Percentiles rank a stretch among this genome's conserved stretches.
These are phyloP conservation scores for Stagonosporopsis cucurbitacearum DNA, from an alignment of 2,329 filamentous ascomycete species.

Conservation along the genomic window DNA sequence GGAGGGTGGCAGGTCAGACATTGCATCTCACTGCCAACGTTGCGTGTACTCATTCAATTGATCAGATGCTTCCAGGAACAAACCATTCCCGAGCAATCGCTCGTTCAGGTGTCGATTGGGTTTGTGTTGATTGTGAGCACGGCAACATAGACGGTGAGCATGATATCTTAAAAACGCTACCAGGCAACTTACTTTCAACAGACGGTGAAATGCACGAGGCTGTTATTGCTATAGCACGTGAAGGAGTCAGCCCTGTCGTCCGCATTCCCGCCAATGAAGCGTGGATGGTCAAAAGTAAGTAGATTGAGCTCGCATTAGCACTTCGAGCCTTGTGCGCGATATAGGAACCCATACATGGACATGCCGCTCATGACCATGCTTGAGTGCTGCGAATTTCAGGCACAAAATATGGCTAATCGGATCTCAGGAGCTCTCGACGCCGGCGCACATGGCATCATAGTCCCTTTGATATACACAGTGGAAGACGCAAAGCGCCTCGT, in stretches of 20 bases:
- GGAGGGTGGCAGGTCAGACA: conserved; percentile 62
- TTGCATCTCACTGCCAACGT: background rate
- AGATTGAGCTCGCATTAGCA: background rate
- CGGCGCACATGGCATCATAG: conserved; percentile 65
- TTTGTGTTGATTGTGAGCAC: conserved; percentile 63
- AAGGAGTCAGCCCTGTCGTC: conserved; percentile 54
- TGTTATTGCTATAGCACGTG: conserved; percentile 57
- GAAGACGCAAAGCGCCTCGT: conserved; percentile 62
- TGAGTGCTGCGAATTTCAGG: background rate
- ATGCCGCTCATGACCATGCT: background rate
- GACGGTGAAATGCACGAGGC: conserved; percentile 63
- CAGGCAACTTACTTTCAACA: conserved; percentile 22
- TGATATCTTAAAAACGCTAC: background rate
- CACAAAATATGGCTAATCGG: background rate
- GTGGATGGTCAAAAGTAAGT: conserved; percentile 66
- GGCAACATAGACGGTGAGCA: conserved; percentile 60
- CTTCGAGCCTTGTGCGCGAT: background rate
- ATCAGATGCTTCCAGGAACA: conserved; percentile 59
- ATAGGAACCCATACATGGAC: no score
- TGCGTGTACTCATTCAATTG: background rate
- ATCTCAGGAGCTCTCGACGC: conserved; percentile 60
- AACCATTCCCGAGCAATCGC: conserved; percentile 62
- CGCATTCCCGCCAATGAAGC: conserved; percentile 63
- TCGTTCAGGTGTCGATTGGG: conserved; percentile 60
- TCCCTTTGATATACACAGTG: conserved; percentile 60